Conservation (phyloP, 2,329 filamentous ascomycete species). For the Purpureocillium lavendulum region DNA sequence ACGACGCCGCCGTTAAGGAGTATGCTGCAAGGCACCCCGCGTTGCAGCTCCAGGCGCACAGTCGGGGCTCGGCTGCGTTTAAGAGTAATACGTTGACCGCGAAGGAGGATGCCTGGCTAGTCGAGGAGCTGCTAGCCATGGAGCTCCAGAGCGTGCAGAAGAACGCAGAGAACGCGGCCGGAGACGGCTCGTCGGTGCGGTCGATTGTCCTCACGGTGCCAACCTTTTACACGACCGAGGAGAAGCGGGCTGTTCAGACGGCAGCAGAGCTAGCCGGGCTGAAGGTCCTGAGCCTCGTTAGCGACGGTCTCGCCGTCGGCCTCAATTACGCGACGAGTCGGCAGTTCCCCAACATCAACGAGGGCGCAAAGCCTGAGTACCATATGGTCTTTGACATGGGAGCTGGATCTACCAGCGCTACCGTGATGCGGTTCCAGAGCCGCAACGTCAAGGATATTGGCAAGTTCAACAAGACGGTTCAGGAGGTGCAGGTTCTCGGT, state of each 20-base stretch:
- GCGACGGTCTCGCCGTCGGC: slow-evolving; percentile 85
- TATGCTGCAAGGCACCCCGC: slow-evolving; percentile 74
- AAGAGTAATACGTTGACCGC: slow-evolving; percentile 61
- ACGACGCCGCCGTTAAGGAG: slow-evolving; percentile 53
- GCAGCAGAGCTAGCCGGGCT: slow-evolving; percentile 84
- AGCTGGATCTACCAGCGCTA: slow-evolving; percentile 86
- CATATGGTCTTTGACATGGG: slow-evolving; percentile 98
- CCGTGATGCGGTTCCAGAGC: slow-evolving; percentile 82
- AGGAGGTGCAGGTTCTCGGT: slow-evolving; percentile 86
- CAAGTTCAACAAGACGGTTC: slow-evolving; percentile 91
- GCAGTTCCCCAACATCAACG: slow-evolving; percentile 76
- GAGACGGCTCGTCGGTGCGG: slow-evolving; percentile 62
- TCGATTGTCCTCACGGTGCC: slow-evolving; percentile 87
- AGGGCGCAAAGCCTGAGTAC: slow-evolving; percentile 79
- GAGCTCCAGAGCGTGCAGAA: slow-evolving; percentile 83
- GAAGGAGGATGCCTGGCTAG: slow-evolving; percentile 60
- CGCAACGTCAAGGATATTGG: slow-evolving; percentile 84
- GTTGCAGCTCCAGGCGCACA: slow-evolving; percentile 55
- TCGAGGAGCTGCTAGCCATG: slow-evolving; percentile 95
- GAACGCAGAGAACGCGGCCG: slow-evolving; percentile 80
- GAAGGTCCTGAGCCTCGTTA: slow-evolving; percentile 76
- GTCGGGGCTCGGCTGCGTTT: slow-evolving; percentile 68
- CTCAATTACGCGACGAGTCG: slow-evolving; percentile 91
- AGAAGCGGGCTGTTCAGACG: slow-evolving; percentile 77
- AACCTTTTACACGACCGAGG: slow-evolving; percentile 80